phyloP scores from a whole-genome alignment of 441 rosid species.

The Corymbia citriodora region DNA sequence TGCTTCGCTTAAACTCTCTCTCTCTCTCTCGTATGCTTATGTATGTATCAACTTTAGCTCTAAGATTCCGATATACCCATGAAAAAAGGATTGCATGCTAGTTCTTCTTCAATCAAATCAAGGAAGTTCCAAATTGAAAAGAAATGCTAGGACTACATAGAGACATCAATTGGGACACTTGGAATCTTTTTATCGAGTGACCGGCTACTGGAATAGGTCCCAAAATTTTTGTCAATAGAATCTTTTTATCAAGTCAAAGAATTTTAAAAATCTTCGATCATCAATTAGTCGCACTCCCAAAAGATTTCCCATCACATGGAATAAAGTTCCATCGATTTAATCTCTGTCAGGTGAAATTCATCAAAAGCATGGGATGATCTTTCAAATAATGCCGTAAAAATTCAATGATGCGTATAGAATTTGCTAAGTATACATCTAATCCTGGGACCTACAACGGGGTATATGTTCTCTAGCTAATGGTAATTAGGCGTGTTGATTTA shows the following conservation, averaged over 20 bases:
- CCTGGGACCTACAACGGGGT: neutral
- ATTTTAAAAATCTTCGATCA: neutral
- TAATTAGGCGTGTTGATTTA: neutral
- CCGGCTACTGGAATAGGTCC: neutral
- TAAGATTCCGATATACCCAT: neutral
- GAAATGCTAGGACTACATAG: neutral
- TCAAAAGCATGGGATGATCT: neutral
- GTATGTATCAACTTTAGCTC: neutral
- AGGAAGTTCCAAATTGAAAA: neutral
- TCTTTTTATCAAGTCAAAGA: neutral
- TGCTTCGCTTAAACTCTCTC: neutral
- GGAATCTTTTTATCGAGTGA: neutral
- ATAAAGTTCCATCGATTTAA: neutral
- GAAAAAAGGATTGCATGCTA: neutral
- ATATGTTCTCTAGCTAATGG: neutral
- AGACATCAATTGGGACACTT: neutral
- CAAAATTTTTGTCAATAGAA: neutral
- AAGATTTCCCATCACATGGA: neutral
- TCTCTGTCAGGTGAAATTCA: neutral
- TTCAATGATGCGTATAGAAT: neutral
- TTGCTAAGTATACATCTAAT: neutral
- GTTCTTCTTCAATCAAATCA: neutral
- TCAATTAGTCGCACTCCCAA: neutral
- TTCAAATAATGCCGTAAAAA: neutral
- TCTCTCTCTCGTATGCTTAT: neutral